Conservation (phyloP, 176 grass and related monocot genomes). For the Puya raimondii region DNA sequence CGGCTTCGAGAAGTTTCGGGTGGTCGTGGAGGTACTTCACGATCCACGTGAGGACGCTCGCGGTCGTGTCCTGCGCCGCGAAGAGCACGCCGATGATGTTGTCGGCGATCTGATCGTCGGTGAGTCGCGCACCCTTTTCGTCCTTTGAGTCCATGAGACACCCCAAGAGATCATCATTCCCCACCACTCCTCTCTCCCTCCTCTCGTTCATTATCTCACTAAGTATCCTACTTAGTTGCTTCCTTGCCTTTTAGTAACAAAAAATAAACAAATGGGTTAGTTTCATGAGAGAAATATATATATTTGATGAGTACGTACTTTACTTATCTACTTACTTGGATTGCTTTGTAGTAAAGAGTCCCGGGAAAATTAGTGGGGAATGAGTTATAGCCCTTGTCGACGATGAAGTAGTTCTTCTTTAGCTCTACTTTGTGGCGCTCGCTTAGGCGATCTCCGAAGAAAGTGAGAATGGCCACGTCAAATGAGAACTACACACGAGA, state of each 20-base stretch:
- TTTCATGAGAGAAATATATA: background rate
- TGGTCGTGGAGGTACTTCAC: slow-evolving; percentile 45
- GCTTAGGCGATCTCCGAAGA: slow-evolving; percentile 60
- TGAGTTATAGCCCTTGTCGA: slow-evolving; percentile 97
- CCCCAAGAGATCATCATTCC: slow-evolving; percentile 19
- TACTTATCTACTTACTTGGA: slow-evolving; percentile 39
- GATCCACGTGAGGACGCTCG: slow-evolving; percentile 61
- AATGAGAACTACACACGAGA: slow-evolving; percentile 52
- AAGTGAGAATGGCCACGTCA: slow-evolving; percentile 57
- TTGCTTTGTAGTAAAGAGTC: slow-evolving; percentile 60
- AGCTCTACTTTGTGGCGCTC: slow-evolving; percentile 46
- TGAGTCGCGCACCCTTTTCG: slow-evolving; percentile 25
- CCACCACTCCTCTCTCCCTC: background rate
- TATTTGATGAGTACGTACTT: background rate
- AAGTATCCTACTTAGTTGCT: slow-evolving; percentile 21
- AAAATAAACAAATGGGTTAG: background rate
- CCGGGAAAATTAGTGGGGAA: slow-evolving; percentile 69
- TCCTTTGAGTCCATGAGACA: slow-evolving; percentile 30
- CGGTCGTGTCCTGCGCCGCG: slow-evolving; percentile 62
- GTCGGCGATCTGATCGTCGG: slow-evolving; percentile 47
- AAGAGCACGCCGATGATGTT: slow-evolving; percentile 58
- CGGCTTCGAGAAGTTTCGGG: slow-evolving; percentile 46
- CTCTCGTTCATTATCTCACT: slow-evolving; percentile 17
- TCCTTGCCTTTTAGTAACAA: slow-evolving; percentile 28
- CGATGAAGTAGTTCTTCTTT: slow-evolving; percentile 55